Conservation (phyloP, 495 filamentous ascomycete genomes). For the Hypoxylon intermedium region DNA sequence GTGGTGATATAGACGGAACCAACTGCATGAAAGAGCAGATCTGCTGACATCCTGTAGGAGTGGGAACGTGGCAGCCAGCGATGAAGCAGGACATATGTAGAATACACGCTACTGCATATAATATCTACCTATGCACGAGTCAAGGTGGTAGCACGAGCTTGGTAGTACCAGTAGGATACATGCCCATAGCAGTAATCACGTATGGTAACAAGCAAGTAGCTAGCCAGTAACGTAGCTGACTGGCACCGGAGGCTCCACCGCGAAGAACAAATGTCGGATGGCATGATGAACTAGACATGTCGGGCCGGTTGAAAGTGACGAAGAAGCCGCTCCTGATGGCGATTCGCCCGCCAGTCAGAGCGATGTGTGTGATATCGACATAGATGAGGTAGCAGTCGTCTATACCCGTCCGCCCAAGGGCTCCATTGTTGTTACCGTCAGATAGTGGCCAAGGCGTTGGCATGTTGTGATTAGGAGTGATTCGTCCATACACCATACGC, state of each 20-base stretch:
- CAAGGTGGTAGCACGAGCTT: conserved; percentile 16
- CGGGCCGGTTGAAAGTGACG: conserved; percentile 26
- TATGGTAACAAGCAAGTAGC: not conserved
- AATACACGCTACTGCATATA: conserved; percentile 33
- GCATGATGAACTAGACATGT: conserved; percentile 16
- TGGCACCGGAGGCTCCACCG: conserved; percentile 25
- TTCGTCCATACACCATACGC: conserved; percentile 6
- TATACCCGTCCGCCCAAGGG: conserved; percentile 28
- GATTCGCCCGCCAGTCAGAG: conserved; percentile 23
- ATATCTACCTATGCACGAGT: conserved; percentile 27
- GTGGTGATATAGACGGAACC: conserved; percentile 34
- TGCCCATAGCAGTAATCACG: not conserved
- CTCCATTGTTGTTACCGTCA: conserved; percentile 13
- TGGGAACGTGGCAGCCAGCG: conserved; percentile 26
- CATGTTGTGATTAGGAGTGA: conserved; percentile 17
- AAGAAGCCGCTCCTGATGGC: conserved; percentile 8
- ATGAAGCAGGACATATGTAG: conserved; percentile 14
- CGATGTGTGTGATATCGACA: conserved; percentile 17
- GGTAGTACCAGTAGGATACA: conserved; percentile 15
- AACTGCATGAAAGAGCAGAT: conserved; percentile 38
- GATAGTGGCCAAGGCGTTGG: conserved; percentile 12
- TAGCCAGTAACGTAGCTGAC: conserved; percentile 13
- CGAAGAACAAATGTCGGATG: conserved; percentile 23
- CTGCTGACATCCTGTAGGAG: conserved; percentile 30
- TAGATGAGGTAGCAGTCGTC: conserved; percentile 32